Evolutionary conservation across 495 filamentous ascomycete genomes (phyloP), one percentile per base, ranked within the genome.

Genomic region (Letharia lupina): DNA sequence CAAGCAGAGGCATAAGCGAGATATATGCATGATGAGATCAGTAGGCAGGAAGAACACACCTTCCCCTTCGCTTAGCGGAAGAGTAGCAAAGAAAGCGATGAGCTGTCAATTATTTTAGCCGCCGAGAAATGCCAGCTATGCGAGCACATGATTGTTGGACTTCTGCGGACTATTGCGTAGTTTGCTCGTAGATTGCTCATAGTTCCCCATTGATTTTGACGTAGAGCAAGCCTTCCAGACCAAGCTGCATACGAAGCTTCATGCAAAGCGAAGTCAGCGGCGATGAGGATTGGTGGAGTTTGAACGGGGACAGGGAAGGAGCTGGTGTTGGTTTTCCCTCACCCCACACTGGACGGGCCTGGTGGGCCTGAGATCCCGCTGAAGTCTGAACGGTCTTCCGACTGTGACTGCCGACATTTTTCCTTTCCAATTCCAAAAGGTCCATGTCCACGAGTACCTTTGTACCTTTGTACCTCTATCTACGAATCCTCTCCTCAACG

Each of bases 61-160:
- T 33, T 35, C 13, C 54, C 10, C 20, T 57, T 57, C 31, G 54
- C 54, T 37, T 57, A 9, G 54, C 15, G 31, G 33, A 37, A 20
- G 15, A 37, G 33, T 20, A 15, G 2, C 28, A 18, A 16, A 39
- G 9, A 28, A 33, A 44, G 39, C 64, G 64, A 65, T 65, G 64
- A 61, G 64, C 50, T 65, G 64, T 65, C 64, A 65, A 54, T 65
- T 42, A 28, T 31, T 60, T 35, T 65, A 65, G 64, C 57, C 64
- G 64, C 64, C 64, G 45, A 44, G 58, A 50, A 40, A 15, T 61
- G 59, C 28, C 42, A 61, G 59, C 7, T 28, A 61, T 61, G 47
- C 33, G 28, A 61, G 56, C 64, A 65, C 64, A 65, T 65, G 64
- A 65, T 65, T 28, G 35, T 40, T 57, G 13, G 54, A 59, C n/a